phyloP scores from a whole-genome alignment of 2,329 filamentous ascomycete species.

The Escovopsis weberi region DNA sequence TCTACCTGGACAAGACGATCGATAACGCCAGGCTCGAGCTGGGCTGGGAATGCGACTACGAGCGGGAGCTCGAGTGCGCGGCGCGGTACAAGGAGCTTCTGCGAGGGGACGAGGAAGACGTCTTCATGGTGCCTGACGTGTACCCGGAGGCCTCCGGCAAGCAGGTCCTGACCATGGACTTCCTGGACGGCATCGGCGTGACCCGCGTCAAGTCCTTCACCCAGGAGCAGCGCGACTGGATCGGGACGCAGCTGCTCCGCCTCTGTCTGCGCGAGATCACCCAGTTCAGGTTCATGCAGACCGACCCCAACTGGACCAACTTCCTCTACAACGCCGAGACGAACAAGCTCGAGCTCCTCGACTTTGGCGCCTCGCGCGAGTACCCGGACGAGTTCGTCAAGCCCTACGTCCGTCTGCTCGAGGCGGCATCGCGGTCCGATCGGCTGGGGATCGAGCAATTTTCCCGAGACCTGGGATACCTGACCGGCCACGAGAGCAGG shows the following conservation, averaged over 20 bases:
- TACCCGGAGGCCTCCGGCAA: conserved; percentile 67
- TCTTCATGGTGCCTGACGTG: conserved; percentile 69
- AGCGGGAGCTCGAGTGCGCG: conserved; percentile 72
- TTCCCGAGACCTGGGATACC: conserved; percentile 69
- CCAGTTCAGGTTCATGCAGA: conserved; percentile 97
- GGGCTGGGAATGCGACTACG: conserved; percentile 94
- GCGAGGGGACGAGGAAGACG: conserved; percentile 38
- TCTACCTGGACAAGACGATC: conserved; percentile 95
- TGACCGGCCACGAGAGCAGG: conserved; percentile 77
- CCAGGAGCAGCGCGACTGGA: conserved; percentile 85
- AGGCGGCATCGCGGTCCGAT: conserved; percentile 63
- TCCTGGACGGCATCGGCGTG: conserved; percentile 74
- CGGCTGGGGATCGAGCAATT: conserved; percentile 46
- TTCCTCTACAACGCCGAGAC: conserved; percentile 73
- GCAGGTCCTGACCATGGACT: conserved; percentile 85
- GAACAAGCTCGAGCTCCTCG: conserved; percentile 72
- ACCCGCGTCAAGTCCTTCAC: conserved; percentile 63
- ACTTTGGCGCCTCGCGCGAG: conserved; percentile 86
- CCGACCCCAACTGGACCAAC: conserved; percentile 98
- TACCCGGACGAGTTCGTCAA: conserved; percentile 68
- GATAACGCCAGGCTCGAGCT: conserved; percentile 86
- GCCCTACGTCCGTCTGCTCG: conserved; percentile 66
- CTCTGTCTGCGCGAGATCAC: conserved; percentile 86
- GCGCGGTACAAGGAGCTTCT: conserved; percentile 64
- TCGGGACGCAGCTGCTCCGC: conserved; percentile 83